Conservation (phyloP, 176 grass and related monocot genomes). For the Triticum timopheevii region DNA sequence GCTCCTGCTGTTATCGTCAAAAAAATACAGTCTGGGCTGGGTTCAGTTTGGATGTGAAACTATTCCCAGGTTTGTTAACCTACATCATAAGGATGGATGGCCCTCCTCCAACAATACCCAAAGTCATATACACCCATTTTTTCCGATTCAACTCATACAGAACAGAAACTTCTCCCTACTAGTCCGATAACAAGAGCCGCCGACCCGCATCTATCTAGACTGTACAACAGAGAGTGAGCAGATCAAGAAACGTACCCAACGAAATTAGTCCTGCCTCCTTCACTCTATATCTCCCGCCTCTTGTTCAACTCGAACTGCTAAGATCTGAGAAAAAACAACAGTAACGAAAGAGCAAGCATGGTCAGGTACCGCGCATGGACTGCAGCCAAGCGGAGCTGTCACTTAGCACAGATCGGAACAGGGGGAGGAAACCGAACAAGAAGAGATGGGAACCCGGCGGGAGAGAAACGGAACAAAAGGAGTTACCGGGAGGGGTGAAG, state of each 20-base stretch:
- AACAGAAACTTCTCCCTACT: neutral
- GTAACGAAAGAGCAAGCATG: neutral
- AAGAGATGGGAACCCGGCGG: neutral
- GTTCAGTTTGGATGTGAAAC: no score
- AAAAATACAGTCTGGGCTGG: no score
- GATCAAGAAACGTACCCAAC: constrained; percentile 27
- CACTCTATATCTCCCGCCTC: neutral
- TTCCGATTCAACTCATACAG: neutral
- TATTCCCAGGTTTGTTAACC: no score
- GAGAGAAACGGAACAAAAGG: neutral
- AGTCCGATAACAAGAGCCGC: neutral
- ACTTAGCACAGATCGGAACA: neutral
- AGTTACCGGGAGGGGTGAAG: neutral
- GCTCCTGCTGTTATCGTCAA: no score
- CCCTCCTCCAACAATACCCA: neutral
- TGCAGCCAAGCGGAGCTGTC: neutral
- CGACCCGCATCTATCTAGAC: neutral
- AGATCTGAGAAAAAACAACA: constrained; percentile 2
- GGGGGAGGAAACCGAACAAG: neutral
- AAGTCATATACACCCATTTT: neutral
- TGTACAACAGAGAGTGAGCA: neutral
- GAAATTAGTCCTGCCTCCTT: neutral
- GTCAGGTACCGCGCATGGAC: neutral
- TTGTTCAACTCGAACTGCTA: neutral
- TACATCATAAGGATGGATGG: no score